These are phyloP conservation scores for Stemphylium vesicarium DNA, from an alignment of 2,329 filamentous ascomycete species.

Conservation along the genomic window DNA sequence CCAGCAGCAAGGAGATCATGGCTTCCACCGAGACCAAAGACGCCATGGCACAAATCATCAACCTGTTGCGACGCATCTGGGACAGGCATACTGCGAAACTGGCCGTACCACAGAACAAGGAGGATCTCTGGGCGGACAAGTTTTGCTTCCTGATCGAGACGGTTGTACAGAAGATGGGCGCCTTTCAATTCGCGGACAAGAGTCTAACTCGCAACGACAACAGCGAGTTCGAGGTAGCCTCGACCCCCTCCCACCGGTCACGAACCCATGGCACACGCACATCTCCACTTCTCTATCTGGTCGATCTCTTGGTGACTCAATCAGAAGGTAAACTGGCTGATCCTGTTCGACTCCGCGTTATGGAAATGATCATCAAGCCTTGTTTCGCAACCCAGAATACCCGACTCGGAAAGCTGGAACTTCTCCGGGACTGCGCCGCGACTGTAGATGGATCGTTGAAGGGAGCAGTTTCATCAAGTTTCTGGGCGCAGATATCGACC, in stretches of 20 bases:
- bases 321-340: constrained; percentile 47
- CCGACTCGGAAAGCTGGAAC: constrained; percentile 45
- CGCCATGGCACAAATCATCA: constrained; percentile 75
- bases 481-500: constrained; percentile 38
- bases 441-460: constrained; percentile 27
- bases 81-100: constrained; percentile 54
- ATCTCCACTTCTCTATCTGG: constrained; percentile 70
- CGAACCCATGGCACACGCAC: constrained; percentile 57
- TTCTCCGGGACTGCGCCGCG: constrained; percentile 47
- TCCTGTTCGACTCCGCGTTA: constrained; percentile 44
- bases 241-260: constrained; percentile 69
- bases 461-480: constrained; percentile 28
- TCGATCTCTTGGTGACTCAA: constrained; percentile 63
- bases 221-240: constrained; percentile 66
- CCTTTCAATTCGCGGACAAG: constrained; percentile 58
- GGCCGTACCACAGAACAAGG: constrained; percentile 41
- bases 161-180: constrained; percentile 59
- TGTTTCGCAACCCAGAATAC: constrained; percentile 59
- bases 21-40: constrained; percentile 81
- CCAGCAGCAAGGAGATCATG: constrained; percentile 86
- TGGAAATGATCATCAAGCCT: constrained; percentile 62
- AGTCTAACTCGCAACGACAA: constrained; percentile 60
- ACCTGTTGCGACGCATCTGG: constrained; percentile 75
- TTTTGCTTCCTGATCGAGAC: constrained; percentile 59
- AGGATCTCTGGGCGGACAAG: constrained; percentile 55